Evolutionary conservation across 345 rosid species (phyloP), one percentile per base, ranked within the genome.

Genomic region (Camelina sativa): DNA sequence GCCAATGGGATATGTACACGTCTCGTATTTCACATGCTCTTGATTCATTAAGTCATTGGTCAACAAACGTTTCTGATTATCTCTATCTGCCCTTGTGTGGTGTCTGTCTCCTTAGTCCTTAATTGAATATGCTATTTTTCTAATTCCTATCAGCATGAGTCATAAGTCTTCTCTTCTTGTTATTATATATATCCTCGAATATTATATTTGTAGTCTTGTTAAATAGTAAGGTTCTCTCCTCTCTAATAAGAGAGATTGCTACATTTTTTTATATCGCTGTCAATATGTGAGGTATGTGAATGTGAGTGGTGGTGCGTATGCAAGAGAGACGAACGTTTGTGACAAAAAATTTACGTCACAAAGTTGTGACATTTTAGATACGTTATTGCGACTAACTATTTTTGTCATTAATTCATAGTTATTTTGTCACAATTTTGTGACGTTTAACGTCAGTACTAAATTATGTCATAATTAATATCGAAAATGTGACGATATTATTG

Each of bases 31-130:
- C 80, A 71, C 80, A 77, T 77, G 80, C 79, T 67, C n/a, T 37
- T 52, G 57, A 76, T 62, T 70, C 71, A 69, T 65, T 23, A 44
- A 69, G 79, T 70, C 76, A 70, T 70, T 64, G 80, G 80, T 77
- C 80, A 77, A 77, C 67, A 65, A 60, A 77, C 68, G 80, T 65
- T 72, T 56, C 76, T 71, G 37, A 7, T 76, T 13, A 25, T 13
- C 19, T 17, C 41, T 5, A 10, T 67, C 28, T 25, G 67, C 76
- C 76, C 71, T 77, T 77, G 65, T 71, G 72, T 77, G 72, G 72
- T 67, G 72, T 66, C 67, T 67, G 72, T 66, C 67, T 59, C 55
- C 59, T 52, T 68, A 50, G 74, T 69, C 54, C 72, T 58, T 50
- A 48, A 50, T 51, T 41, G 67, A 77, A 65, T 72, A 71, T 58